phyloP scores from a whole-genome alignment of 352 stramenopile genomes.

The Pythium chondricola region DNA sequence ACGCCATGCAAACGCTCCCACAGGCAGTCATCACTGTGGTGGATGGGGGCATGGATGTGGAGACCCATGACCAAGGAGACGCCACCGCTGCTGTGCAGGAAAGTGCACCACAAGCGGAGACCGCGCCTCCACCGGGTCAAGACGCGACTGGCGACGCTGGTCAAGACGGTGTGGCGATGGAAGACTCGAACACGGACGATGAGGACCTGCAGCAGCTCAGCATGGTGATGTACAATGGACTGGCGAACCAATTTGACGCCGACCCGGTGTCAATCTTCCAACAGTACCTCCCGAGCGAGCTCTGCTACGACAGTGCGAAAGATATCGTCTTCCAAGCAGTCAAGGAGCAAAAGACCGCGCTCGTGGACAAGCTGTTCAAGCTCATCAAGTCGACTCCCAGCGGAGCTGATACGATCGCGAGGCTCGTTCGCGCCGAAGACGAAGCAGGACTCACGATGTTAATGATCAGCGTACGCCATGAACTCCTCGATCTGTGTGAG shows the following conservation, averaged over 20 bases:
- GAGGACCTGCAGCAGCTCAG: constrained; percentile 70
- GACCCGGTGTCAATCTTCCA: constrained; percentile 19
- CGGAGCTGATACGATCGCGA: constrained; percentile 37
- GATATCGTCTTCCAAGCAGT: constrained; percentile 53
- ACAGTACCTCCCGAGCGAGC: constrained; percentile 26
- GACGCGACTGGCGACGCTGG: constrained; percentile 2
- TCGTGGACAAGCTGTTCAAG: constrained; percentile 55
- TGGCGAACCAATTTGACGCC: constrained; percentile 13
- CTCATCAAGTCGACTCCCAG: constrained; percentile 50
- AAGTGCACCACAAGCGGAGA: too few relatives aligned
- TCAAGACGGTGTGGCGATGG: constrained; percentile 23
- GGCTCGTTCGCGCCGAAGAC: constrained; percentile 54
- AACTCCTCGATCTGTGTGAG: constrained; percentile 44
- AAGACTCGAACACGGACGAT: constrained; percentile 74
- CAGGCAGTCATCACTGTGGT: too few relatives aligned
- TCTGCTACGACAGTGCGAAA: constrained; percentile 58
- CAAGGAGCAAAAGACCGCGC: constrained; percentile 36
- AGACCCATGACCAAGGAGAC: too few relatives aligned
- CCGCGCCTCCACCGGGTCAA: too few relatives aligned
- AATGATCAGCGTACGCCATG: constrained; percentile 73
- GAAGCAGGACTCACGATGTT: constrained; percentile 77
- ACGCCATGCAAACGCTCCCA: too few relatives aligned
- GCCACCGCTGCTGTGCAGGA: too few relatives aligned
- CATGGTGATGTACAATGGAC: constrained; percentile 43
- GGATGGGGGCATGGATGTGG: too few relatives aligned